Evolutionary conservation across 148 eudicot species (phyloP).

Genomic region (Amaranthus cruentus): DNA sequence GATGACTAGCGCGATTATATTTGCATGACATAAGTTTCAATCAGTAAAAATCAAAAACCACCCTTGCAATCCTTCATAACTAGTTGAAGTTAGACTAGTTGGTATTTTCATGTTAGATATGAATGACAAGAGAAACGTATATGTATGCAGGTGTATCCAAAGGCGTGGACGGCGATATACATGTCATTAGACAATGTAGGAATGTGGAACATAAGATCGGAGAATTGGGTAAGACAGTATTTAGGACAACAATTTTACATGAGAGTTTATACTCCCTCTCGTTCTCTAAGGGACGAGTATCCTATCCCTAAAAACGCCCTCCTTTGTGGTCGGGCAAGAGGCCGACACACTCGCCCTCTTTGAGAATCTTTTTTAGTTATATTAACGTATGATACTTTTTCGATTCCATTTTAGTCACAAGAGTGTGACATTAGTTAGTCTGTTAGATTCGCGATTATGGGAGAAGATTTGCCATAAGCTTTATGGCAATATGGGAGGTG

Average conservation of each 20-base stretch:
- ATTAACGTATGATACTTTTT: background rate
- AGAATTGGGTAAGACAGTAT: constrained; percentile 81
- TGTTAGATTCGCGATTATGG: constrained; percentile 9
- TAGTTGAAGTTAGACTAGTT: no score
- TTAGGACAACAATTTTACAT: constrained; percentile 89
- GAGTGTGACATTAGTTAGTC: constrained; percentile 44
- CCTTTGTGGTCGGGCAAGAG: constrained; percentile 76
- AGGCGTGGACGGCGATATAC: constrained; percentile 85
- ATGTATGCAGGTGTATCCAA: constrained; percentile 71
- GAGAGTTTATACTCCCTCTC: constrained; percentile 58
- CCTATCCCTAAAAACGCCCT: constrained; percentile 92
- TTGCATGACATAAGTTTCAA: no score
- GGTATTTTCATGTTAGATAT: background rate
- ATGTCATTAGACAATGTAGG: constrained; percentile 81
- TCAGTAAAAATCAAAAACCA: no score
- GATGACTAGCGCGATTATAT: no score
- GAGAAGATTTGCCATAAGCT: background rate
- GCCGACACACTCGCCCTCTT: constrained; percentile 70
- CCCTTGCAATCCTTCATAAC: no score
- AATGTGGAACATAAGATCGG: constrained; percentile 94
- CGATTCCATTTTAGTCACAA: constrained; percentile 39
- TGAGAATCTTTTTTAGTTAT: constrained; percentile 11
- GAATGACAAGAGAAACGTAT: background rate
- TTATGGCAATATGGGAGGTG: background rate
- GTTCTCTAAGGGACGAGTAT: constrained; percentile 64